These are phyloP conservation scores for Fusarium nodosum DNA, from an alignment of 2,329 filamentous ascomycete genomes.

Conservation along the genomic window DNA sequence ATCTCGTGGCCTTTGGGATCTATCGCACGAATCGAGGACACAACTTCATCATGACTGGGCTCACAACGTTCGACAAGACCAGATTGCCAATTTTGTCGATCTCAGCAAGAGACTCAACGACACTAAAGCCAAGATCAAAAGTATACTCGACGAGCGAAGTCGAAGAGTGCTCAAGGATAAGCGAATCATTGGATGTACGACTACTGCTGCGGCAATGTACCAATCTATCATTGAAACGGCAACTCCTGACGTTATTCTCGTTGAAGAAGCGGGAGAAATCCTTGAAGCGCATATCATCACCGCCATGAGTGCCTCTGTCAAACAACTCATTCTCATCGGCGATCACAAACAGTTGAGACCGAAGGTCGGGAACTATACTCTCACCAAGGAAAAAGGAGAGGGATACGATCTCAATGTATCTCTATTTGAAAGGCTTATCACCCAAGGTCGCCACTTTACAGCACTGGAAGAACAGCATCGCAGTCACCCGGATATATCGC, in stretches of 20 bases:
- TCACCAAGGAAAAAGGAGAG: conserved; percentile 73
- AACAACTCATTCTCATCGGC: conserved; percentile 78
- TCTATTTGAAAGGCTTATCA: conserved; percentile 76
- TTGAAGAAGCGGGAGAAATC: conserved; percentile 82
- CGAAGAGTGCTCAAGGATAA: conserved; percentile 63
- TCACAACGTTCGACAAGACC: conserved; percentile 63
- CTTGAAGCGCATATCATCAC: conserved; percentile 74
- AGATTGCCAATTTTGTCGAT: conserved; percentile 57
- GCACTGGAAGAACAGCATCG: conserved; percentile 74
- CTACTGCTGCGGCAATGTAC: conserved; percentile 76
- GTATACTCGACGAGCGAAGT: conserved; percentile 60
- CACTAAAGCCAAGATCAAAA: conserved; percentile 57
- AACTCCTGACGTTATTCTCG: conserved; percentile 70
- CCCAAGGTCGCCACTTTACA: conserved; percentile 65
- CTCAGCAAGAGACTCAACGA: conserved; percentile 59
- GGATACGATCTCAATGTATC: conserved; percentile 77
- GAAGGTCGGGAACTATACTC: conserved; percentile 71
- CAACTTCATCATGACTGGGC: conserved; percentile 60
- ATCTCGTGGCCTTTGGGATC: conserved; percentile 64
- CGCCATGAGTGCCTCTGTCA: conserved; percentile 65
- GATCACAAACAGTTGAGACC: conserved; percentile 81
- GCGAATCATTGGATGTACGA: conserved; percentile 77
- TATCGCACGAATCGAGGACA: conserved; percentile 57
- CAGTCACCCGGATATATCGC: conserved; percentile 77
- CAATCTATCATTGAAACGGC: conserved; percentile 66